These are phyloP conservation scores for Trametes sanguinea DNA, from an alignment of 768 basidiomycete species.

Conservation along the genomic window DNA sequence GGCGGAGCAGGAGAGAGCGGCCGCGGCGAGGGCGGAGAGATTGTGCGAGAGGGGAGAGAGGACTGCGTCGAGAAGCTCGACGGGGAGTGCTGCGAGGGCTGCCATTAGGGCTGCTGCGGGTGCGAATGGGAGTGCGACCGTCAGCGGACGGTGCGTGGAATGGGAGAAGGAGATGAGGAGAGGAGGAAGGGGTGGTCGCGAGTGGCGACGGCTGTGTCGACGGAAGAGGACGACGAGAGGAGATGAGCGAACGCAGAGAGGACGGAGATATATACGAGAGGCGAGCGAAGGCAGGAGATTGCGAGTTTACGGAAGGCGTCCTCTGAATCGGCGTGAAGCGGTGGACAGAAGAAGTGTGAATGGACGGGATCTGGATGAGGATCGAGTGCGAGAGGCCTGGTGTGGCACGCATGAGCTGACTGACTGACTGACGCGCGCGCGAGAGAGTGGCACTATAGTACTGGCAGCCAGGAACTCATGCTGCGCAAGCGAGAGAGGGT, in stretches of 20 bases:
- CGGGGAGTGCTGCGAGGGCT: conserved; percentile 49
- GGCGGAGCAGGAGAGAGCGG: conserved; percentile 46
- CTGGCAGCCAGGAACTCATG: neutral
- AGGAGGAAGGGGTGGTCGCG: neutral
- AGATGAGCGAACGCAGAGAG: neutral
- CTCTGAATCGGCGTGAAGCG: conserved; percentile 16
- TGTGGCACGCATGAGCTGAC: no score
- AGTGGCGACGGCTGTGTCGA: conserved; percentile 5
- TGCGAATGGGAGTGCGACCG: conserved; percentile 18
- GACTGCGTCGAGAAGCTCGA: conserved; percentile 63
- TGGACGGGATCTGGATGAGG: neutral
- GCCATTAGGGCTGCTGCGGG: conserved; percentile 39
- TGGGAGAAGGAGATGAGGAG: conserved; percentile 6
- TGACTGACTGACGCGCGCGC: no score
- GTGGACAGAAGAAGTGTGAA: neutral
- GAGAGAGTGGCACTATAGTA: no score
- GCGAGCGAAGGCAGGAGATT: neutral
- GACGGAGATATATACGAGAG: conserved; percentile 2
- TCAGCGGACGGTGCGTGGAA: conserved; percentile 1
- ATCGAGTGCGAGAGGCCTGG: neutral
- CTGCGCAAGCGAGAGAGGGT: no score
- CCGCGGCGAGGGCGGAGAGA: conserved; percentile 43
- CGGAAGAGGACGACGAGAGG: conserved; percentile 1
- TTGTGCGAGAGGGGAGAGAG: conserved; percentile 37
- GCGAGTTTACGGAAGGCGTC: neutral